Base-by-base conservation (phyloP, 768 basidiomycete species). In the Kwoniella dejecticola region DNA sequence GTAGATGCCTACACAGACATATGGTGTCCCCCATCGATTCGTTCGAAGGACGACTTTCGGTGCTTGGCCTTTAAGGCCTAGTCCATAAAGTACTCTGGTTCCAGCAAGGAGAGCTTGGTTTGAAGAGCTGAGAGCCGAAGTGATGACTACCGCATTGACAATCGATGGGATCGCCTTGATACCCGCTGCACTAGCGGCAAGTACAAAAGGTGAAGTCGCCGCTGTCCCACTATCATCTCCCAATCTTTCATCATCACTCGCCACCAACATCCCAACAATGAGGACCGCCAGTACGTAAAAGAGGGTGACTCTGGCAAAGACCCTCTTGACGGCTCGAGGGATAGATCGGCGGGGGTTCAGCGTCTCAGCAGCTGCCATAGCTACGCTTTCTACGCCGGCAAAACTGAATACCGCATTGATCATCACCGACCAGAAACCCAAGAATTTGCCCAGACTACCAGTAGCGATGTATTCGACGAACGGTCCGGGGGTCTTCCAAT, bases 211-310 rank as follows among this genome's bases (percentile, higher is more conserved):
- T 19, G 53, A 48, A 4, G 42, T 49, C 3, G 61, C 53, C 2
- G 53, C 53, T 15, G 61, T 55, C 4, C 52, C 52, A 29, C 40
- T 24, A 23, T 47, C 47, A 19, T 45, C 19, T 4, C 36, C 54
- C 21, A 62, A 21, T n/a, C 29, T n/a, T 24, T 26, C 26, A 40
- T 60, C 68, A 68, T 86, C 80, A 66, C 83, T 88, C 0, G 88
- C 84, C 45, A 93, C 88, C 40, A 91, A 82, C 86, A 92, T 86
- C 61, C 89, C 89, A 42, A 71, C 61, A 40, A 71, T 84, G 56
- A 90, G 72, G 57, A 89, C 82, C 29, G 88, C 88, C 49, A 89
- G 80, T 63, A 89, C 82, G 85, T 90, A 91, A 83, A 91, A 91
- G 30, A 90, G 66, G 5, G 88, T 64, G 10, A 95, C 88, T 64